Percentiles rank a stretch among this genome's conserved stretches.
These are phyloP conservation scores for Pseudozyma hubeiensis DNA, from an alignment of 1,284 basidiomycete species.

Conservation along the genomic window DNA sequence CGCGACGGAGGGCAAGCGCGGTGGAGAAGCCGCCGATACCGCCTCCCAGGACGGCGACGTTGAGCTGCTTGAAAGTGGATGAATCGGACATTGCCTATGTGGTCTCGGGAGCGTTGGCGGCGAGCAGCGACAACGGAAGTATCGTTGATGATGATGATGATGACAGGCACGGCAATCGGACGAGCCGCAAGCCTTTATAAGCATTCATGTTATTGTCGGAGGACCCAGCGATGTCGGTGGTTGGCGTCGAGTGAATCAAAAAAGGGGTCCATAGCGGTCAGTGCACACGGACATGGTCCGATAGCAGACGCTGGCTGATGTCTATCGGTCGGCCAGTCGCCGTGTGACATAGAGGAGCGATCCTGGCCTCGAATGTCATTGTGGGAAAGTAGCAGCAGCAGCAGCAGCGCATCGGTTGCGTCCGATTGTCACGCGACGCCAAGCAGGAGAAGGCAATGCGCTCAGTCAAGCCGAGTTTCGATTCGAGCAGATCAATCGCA, in stretches of 20 bases:
- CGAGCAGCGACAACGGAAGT: not conserved
- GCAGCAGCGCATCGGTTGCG: not conserved
- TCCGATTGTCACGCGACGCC: too few species aligned
- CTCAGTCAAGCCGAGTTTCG: too few species aligned
- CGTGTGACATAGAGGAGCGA: conserved; percentile 2
- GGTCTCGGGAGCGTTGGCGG: not conserved
- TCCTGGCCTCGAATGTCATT: not conserved
- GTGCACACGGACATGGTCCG: conserved; percentile 30
- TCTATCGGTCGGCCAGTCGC: not conserved
- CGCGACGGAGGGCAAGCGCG: conserved; percentile 41
- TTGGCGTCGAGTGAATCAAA: conserved; percentile 1
- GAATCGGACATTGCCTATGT: conserved; percentile 22
- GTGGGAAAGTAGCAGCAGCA: conserved; percentile 5
- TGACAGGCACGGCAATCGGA: too few species aligned
- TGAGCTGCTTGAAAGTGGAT: conserved; percentile 43
- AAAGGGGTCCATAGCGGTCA: not conserved
- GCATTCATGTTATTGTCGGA: not conserved
- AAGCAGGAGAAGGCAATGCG: too few species aligned
- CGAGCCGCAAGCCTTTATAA: conserved; percentile 4
- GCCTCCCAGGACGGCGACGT: conserved; percentile 49
- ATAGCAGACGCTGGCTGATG: not conserved
- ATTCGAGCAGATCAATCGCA: too few species aligned
- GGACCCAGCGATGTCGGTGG: not conserved
- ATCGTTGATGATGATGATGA: not conserved
- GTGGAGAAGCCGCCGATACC: conserved; percentile 46